Percentiles rank a stretch among this genome's conserved stretches.
phyloP scores from a whole-genome alignment of 1,139 yeast species.

The Hansenula lynferdii region DNA sequence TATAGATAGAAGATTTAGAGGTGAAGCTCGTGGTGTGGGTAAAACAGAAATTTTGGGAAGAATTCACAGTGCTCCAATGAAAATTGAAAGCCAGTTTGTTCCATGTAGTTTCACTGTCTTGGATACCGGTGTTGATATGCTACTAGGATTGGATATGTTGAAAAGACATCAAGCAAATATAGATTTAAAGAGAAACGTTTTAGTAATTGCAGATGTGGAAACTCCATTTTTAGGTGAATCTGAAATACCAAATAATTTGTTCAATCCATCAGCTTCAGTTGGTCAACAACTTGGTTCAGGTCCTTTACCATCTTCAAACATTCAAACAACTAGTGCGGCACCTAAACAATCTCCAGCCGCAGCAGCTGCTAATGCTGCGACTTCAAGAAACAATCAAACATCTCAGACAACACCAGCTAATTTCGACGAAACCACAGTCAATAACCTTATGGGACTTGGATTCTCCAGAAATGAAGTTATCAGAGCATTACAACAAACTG shows the following conservation, averaged over 20 bases:
- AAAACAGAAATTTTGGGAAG: slow-evolving; percentile 73
- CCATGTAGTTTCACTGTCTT: slow-evolving; percentile 84
- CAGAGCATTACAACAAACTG: slow-evolving; percentile 58
- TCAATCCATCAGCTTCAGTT: slow-evolving; percentile 7
- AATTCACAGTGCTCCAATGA: slow-evolving; percentile 85
- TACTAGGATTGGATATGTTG: slow-evolving; percentile 58
- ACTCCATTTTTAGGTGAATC: slow-evolving; percentile 70
- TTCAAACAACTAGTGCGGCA: background rate
- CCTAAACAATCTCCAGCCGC: slow-evolving; percentile 4
- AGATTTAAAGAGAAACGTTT: slow-evolving; percentile 64
- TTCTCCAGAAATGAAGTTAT: slow-evolving; percentile 62
- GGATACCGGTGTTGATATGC: slow-evolving; percentile 67
- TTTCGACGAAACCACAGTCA: slow-evolving; percentile 38
- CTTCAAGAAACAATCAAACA: background rate
- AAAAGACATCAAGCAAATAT: slow-evolving; percentile 82
- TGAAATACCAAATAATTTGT: slow-evolving; percentile 51
- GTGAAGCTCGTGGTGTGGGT: slow-evolving; percentile 91
- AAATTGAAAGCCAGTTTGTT: slow-evolving; percentile 59
- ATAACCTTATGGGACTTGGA: slow-evolving; percentile 62
- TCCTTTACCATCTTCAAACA: slow-evolving; percentile 3
- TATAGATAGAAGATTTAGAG: slow-evolving; percentile 77
- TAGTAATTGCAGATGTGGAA: slow-evolving; percentile 67
- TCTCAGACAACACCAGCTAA: slow-evolving; percentile 12
- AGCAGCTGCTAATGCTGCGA: slow-evolving; percentile 7
- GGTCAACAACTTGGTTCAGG: slow-evolving; percentile 7